phyloP scores from a whole-genome alignment of 768 basidiomycete genomes.

The Mycena pura region DNA sequence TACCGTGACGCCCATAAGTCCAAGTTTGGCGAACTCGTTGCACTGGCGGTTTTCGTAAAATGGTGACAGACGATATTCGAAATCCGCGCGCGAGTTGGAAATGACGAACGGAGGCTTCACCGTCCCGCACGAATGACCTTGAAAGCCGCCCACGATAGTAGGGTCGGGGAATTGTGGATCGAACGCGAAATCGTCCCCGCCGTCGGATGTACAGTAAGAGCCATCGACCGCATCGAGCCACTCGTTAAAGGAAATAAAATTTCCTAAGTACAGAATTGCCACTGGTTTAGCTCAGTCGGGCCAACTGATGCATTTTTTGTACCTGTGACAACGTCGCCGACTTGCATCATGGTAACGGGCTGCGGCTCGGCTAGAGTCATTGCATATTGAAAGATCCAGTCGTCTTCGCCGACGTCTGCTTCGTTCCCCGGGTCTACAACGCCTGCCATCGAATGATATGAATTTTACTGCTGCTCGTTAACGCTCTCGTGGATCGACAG shows the following conservation, averaged over 20 bases:
- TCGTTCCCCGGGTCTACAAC: slow-evolving; percentile 25
- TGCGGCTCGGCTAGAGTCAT: slow-evolving; percentile 46
- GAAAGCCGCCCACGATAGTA: slow-evolving; percentile 34
- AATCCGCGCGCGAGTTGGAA: slow-evolving; percentile 46
- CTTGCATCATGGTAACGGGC: slow-evolving; percentile 40
- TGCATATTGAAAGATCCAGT: slow-evolving; percentile 53
- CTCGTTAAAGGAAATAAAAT: slow-evolving; percentile 39
- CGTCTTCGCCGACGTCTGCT: slow-evolving; percentile 46
- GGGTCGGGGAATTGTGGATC: slow-evolving; percentile 42
- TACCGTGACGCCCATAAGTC: slow-evolving; percentile 55
- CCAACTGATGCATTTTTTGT: too few species aligned
- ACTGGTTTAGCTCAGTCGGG: neutral
- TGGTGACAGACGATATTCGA: slow-evolving; percentile 44
- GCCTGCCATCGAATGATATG: too few species aligned
- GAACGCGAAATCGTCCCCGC: slow-evolving; percentile 40
- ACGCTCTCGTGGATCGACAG: neutral
- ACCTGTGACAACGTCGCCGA: slow-evolving; percentile 37
- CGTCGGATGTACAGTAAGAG: slow-evolving; percentile 42
- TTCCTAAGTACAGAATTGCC: slow-evolving; percentile 13
- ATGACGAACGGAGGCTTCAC: slow-evolving; percentile 48
- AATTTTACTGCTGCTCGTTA: neutral
- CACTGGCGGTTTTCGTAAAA: slow-evolving; percentile 51
- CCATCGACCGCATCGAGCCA: slow-evolving; percentile 46
- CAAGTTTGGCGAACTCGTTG: slow-evolving; percentile 55
- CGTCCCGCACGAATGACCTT: slow-evolving; percentile 45